Evolutionary conservation across 164 flowering plant genomes (phyloP).

Genomic region (Liriodendron chinense): DNA sequence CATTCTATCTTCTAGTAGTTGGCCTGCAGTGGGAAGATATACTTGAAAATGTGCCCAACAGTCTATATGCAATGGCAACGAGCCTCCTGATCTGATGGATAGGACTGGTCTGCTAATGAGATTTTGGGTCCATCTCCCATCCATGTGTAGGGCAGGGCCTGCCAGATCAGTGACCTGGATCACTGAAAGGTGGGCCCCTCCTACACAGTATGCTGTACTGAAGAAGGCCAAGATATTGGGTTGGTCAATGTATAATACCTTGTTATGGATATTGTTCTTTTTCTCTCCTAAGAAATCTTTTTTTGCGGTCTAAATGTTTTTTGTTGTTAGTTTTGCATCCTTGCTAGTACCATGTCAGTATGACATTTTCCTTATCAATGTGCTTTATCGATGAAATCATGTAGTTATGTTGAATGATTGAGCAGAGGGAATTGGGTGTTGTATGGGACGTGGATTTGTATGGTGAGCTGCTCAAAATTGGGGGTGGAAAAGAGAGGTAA

Average conservation of each 20-base stretch:
- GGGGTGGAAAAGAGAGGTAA: slow-evolving; percentile 97
- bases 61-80: too few relatives aligned
- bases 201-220: too few relatives aligned
- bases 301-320: too few relatives aligned
- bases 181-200: too few relatives aligned
- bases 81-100: too few relatives aligned
- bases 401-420: neutral
- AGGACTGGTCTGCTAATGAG: too few relatives aligned
- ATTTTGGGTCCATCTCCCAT: too few relatives aligned
- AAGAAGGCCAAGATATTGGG: neutral
- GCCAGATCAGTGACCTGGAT: too few relatives aligned
- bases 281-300: neutral
- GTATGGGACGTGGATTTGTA: slow-evolving; percentile 93
- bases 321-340: neutral
- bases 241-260: neutral
- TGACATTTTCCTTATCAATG: neutral
- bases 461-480: slow-evolving; percentile 95
- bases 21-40: too few relatives aligned
- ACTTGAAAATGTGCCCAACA: too few relatives aligned
- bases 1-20: too few relatives aligned
- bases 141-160: too few relatives aligned
- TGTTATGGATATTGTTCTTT: neutral
- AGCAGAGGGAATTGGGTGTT: slow-evolving; percentile 82
- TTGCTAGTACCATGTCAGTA: neutral
- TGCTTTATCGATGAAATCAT: neutral